phyloP scores from a whole-genome alignment of 2,329 filamentous ascomycete species.

The Aspergillus pseudotamarii region DNA sequence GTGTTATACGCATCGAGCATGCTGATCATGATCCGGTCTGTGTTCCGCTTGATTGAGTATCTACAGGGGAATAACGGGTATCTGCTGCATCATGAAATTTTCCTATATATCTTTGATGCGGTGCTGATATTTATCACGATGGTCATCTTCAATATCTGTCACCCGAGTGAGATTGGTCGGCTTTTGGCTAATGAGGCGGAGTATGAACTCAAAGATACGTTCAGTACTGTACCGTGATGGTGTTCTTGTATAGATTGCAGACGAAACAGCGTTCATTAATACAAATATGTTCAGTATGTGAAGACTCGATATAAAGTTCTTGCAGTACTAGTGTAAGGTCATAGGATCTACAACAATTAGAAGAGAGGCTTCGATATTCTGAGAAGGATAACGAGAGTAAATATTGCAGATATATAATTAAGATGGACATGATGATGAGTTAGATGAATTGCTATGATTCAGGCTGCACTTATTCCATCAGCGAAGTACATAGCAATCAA shows the following conservation, averaged over 20 bases:
- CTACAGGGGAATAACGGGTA: slow-evolving; percentile 12
- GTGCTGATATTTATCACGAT: slow-evolving; percentile 17
- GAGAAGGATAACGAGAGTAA: too few relatives aligned
- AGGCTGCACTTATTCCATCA: too few relatives aligned
- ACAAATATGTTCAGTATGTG: too few relatives aligned
- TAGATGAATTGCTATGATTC: too few relatives aligned
- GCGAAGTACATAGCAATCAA: too few relatives aligned
- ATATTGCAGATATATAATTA: too few relatives aligned
- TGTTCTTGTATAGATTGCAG: not conserved
- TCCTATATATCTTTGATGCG: slow-evolving; percentile 21
- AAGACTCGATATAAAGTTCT: too few relatives aligned
- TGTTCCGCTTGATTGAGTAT: slow-evolving; percentile 16
- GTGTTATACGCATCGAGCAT: slow-evolving; percentile 16
- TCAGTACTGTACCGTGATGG: not conserved
- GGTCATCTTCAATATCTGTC: slow-evolving; percentile 13
- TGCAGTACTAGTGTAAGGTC: too few relatives aligned
- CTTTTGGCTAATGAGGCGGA: not conserved
- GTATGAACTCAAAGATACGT: not conserved
- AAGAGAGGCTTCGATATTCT: too few relatives aligned
- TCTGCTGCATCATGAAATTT: slow-evolving; percentile 12
- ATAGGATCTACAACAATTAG: too few relatives aligned
- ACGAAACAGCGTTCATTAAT: too few relatives aligned
- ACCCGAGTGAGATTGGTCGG: slow-evolving; percentile 1
- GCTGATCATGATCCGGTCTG: slow-evolving; percentile 20
- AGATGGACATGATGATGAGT: too few relatives aligned